These are phyloP conservation scores for Hypholoma fasciculare DNA, from an alignment of 768 basidiomycete genomes.

Conservation along the genomic window DNA sequence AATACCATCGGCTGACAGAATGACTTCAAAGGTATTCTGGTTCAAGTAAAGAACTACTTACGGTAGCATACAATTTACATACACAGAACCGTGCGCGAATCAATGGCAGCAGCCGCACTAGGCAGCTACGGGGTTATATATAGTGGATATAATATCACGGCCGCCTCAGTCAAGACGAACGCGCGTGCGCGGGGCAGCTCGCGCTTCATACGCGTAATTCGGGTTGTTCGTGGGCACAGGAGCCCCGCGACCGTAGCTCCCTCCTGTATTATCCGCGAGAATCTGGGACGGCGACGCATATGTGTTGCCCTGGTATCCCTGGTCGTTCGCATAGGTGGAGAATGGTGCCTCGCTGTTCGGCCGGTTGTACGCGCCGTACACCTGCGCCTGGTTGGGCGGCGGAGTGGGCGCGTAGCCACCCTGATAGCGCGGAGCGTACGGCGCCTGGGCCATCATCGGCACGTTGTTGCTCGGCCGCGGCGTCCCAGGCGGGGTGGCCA, in stretches of 20 bases:
- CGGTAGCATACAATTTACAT: too few relatives aligned
- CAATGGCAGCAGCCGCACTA: too few relatives aligned
- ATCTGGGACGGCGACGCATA: neutral
- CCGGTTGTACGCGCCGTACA: neutral
- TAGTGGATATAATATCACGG: too few relatives aligned
- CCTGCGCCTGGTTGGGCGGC: neutral
- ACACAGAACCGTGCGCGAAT: too few relatives aligned
- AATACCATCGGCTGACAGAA: too few relatives aligned
- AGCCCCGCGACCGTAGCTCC: neutral
- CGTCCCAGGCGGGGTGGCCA: neutral
- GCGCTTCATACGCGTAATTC: neutral
- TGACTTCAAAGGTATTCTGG: too few relatives aligned
- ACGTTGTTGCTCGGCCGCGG: neutral
- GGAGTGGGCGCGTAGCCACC: slow-evolving; percentile 14
- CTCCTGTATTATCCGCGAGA: neutral
- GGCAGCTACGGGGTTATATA: too few relatives aligned
- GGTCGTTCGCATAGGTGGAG: neutral
- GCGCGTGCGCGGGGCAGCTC: neutral
- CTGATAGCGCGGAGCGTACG: slow-evolving; percentile 9
- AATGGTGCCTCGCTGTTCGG: neutral
- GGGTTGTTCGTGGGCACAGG: neutral
- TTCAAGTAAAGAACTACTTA: too few relatives aligned
- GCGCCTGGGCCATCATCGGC: slow-evolving; percentile 4
- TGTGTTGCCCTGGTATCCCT: neutral
- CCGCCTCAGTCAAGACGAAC: neutral